These are phyloP conservation scores for Chaetomium cochliodes DNA, from an alignment of 495 filamentous ascomycete genomes.

Conservation along the genomic window DNA sequence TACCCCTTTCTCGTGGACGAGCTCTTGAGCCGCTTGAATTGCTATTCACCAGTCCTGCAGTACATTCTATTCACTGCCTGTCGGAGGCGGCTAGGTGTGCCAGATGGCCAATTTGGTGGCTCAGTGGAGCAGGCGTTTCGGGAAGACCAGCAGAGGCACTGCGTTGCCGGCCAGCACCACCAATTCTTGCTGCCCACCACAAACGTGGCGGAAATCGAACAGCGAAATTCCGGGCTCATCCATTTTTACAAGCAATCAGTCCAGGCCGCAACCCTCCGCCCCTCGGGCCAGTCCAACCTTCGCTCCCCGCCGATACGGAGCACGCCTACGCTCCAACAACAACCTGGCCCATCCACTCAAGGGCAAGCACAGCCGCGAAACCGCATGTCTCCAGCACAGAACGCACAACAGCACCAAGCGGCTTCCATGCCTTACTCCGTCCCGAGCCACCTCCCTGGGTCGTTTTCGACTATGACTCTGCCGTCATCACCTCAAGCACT, in stretches of 20 bases:
- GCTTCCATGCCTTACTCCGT: not conserved
- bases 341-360: not conserved
- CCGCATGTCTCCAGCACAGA: not conserved
- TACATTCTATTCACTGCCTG: constrained; percentile 59
- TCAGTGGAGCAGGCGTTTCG: constrained; percentile 42
- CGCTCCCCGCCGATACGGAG: not conserved
- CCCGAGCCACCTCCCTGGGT: not conserved
- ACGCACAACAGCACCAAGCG: constrained; percentile 4
- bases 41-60: constrained; percentile 58
- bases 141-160: constrained; percentile 33
- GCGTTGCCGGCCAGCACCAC: not conserved
- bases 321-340: constrained; percentile 12
- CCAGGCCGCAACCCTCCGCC: not conserved
- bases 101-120: constrained; percentile 29
- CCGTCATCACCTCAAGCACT: not conserved
- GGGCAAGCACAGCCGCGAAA: no score
- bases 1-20: constrained; percentile 65
- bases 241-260: constrained; percentile 11
- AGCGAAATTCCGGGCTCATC: constrained; percentile 17
- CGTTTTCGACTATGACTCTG: not conserved
- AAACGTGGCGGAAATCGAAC: constrained; percentile 13
- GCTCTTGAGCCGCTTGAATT: constrained; percentile 47
- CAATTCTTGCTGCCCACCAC: not conserved
- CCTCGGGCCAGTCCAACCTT: not conserved
- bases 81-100: constrained; percentile 40